A percentile compares a stretch with the other conserved stretches of the same genome.
Evolutionary conservation across 768 basidiomycete genomes (phyloP).

Genomic region (Pisolithus orientalis): DNA sequence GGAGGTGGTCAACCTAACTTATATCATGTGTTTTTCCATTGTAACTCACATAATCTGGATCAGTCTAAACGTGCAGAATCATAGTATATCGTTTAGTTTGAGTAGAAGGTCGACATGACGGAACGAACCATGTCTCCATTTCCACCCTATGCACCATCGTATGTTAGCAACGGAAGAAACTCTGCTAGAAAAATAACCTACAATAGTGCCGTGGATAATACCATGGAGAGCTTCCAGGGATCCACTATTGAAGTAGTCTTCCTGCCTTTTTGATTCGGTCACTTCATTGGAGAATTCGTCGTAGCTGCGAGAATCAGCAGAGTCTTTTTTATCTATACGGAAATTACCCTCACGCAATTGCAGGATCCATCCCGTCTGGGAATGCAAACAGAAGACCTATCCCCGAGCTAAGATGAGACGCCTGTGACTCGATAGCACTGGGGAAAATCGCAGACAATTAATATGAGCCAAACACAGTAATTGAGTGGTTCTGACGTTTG

Average conservation of each 20-base stretch:
- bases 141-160: constrained; percentile 11
- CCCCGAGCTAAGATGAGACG: constrained; percentile 6
- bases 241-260: constrained; percentile 6
- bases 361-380: constrained; percentile 8
- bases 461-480: neutral
- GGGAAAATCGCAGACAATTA: neutral
- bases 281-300: constrained; percentile 24
- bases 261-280: constrained; percentile 13
- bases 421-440: constrained; percentile 12
- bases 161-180: neutral
- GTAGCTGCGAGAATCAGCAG: constrained; percentile 12
- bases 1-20: neutral
- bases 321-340: neutral
- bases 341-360: constrained; percentile 5
- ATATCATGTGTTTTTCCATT: neutral
- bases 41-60: constrained; percentile 19
- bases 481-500: constrained; percentile 8
- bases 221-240: constrained; percentile 20
- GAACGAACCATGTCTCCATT: constrained; percentile 22
- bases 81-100: neutral
- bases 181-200: constrained; percentile 1
- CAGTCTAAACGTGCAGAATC: constrained; percentile 4
- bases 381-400: constrained; percentile 17
- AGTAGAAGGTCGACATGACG: neutral
- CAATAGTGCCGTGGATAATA: constrained; percentile 11